These are phyloP conservation scores for Farysia itapuensis DNA, from an alignment of 1,284 basidiomycete species.

Conservation along the genomic window DNA sequence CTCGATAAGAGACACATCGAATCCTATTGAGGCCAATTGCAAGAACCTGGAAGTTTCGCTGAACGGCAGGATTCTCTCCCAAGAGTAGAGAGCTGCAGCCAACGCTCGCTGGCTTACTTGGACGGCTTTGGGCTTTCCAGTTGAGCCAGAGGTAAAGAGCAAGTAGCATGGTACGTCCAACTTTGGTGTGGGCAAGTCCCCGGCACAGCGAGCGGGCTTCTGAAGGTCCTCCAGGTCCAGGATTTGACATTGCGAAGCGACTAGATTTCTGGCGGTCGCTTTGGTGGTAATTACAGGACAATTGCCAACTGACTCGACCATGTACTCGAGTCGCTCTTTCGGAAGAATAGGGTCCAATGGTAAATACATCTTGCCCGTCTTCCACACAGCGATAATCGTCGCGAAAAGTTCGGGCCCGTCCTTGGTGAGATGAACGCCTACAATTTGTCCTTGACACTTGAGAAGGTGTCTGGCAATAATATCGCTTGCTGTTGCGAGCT, in stretches of 20 bases:
- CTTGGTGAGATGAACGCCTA: constrained; percentile 48
- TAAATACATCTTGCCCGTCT: constrained; percentile 51
- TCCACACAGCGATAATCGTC: constrained; percentile 52
- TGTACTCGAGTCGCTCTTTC: constrained; percentile 46
- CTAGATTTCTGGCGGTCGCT: constrained; percentile 6
- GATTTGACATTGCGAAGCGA: constrained; percentile 11
- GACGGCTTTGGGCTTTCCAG: constrained; percentile 55
- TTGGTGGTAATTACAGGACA: constrained; percentile 18
- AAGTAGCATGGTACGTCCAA: constrained; percentile 46
- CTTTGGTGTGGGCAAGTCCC: constrained; percentile 1
- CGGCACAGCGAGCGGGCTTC: neutral
- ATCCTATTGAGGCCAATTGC: constrained; percentile 56
- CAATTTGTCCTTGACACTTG: constrained; percentile 2
- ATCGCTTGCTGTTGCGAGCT: constrained; percentile 40
- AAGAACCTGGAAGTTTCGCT: constrained; percentile 41
- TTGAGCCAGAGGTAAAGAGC: constrained; percentile 55
- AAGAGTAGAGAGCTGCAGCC: constrained; percentile 51
- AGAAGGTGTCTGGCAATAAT: constrained; percentile 31
- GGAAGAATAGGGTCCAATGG: constrained; percentile 55
- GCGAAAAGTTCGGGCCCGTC: constrained; percentile 44
- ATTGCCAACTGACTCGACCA: constrained; percentile 41
- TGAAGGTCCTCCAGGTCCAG: constrained; percentile 16
- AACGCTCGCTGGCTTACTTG: constrained; percentile 52
- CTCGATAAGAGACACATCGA: constrained; percentile 58
- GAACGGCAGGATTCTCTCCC: constrained; percentile 50